A percentile compares a stretch with the other conserved stretches of the same genome.
Conservation (phyloP, 257 asterid genomes). For the Capsicum chinense region DNA sequence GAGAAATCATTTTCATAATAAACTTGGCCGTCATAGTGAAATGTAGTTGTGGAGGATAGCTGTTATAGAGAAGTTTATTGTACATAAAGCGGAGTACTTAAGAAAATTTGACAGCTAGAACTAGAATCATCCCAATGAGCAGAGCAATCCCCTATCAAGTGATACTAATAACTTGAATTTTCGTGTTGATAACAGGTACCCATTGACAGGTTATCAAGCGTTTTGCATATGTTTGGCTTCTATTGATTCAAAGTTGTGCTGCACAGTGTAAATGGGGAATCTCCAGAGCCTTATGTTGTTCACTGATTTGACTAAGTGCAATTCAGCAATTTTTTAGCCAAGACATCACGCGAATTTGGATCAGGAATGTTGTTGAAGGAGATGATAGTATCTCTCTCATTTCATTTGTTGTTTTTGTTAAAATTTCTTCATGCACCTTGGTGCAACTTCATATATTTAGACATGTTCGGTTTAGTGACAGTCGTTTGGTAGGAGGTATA, state of each 20-base stretch:
- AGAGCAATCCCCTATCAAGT: background rate
- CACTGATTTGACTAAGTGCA: background rate
- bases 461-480: background rate
- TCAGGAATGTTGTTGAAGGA: background rate
- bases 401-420: background rate
- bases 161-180: background rate
- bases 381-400: background rate
- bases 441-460: constrained; percentile 5
- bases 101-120: background rate
- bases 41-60: too few species aligned
- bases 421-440: background rate
- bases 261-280: constrained; percentile 57
- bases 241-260: constrained; percentile 87
- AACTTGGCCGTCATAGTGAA: too few species aligned
- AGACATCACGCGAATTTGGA: background rate
- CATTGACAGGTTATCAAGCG: constrained; percentile 91
- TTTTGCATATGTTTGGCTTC: constrained; percentile 91
- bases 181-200: constrained; percentile 63
- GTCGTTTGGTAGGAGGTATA: too few species aligned
- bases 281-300: constrained; percentile 31
- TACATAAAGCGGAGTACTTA: background rate
- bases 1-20: too few species aligned
- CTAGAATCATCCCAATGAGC: background rate
- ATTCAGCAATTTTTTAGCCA: background rate
- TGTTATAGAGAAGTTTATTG: too few species aligned